A percentile compares a stretch with the other conserved stretches of the same genome.
These are phyloP conservation scores for Globisporangium radiosum DNA, from an alignment of 352 stramenopile genomes.

Conservation along the genomic window DNA sequence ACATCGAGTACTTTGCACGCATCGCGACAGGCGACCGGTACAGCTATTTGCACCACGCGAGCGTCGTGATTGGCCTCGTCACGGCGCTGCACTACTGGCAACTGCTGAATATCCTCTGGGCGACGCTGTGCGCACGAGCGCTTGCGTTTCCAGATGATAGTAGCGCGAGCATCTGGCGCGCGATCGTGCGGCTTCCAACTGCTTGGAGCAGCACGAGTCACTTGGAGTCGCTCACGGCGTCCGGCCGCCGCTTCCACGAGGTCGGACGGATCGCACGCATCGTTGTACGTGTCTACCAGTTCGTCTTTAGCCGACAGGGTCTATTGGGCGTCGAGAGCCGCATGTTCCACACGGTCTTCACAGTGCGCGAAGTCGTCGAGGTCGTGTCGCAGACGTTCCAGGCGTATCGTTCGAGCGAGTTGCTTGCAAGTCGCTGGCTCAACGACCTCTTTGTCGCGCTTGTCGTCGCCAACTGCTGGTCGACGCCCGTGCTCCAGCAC, in stretches of 20 bases:
- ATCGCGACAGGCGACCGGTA: neutral
- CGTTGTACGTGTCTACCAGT: neutral
- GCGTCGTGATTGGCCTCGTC: neutral
- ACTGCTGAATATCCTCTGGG: neutral
- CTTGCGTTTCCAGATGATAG: neutral
- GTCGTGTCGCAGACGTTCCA: constrained; percentile 14
- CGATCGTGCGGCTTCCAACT: neutral
- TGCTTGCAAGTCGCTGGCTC: constrained; percentile 2
- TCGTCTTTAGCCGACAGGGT: neutral
- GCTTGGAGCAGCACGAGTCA: too few relatives aligned
- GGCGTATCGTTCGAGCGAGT: constrained; percentile 10
- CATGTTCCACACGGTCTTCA: constrained; percentile 5
- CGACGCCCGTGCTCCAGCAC: constrained; percentile 13
- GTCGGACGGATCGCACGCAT: neutral
- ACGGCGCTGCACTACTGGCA: constrained; percentile 6
- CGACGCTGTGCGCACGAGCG: neutral
- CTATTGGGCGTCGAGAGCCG: constrained; percentile 13
- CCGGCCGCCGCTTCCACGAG: too few relatives aligned
- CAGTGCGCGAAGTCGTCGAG: constrained; percentile 12
- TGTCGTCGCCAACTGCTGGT: constrained; percentile 8
- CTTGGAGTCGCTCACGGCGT: neutral
- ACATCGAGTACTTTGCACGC: constrained; percentile 1
- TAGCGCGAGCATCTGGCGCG: neutral
- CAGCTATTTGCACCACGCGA: neutral
- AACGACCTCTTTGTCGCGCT: constrained; percentile 2